Base-by-base conservation (phyloP, 768 basidiomycete species). In the Nidula microcarpa region DNA sequence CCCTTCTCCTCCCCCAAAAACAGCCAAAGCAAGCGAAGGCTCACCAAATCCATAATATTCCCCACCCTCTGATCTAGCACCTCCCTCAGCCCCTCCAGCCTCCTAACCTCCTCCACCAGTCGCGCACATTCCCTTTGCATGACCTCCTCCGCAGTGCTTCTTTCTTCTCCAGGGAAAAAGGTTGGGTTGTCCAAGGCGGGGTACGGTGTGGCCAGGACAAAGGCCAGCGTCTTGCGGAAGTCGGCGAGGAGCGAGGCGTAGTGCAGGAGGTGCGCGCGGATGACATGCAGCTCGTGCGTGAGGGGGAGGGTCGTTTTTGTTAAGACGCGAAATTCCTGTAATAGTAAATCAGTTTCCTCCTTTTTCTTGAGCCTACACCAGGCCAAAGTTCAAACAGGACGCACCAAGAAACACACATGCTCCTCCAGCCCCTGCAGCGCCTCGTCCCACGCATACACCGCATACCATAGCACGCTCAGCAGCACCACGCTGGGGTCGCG, bases 381-480 rank as follows among this genome's bases (percentile, higher is more conserved):
- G 23, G 23, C 23, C 1, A 30, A 30, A 30, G 44, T 35, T 17
- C 44, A 37, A 41, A 45, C 18, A 35, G 35, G 34, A 58, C 73
- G 41, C 53, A 75, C 78, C 53, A 85, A 65, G 52, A 55, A 69
- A 53, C 73, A 77, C 18, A 85, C 73, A 57, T 85, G 79, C 8
- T 59, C 56, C 52, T 82, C 83, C 35, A 85, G 58, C 11, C 67
- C 64, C 57, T 83, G 82, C 23, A 84, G 68, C 0, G 80, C 66
- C 61, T 85, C 80, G 47, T 85, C 84, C 73, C 84, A 85, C 0
- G 81, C 75, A 59, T 85, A 85, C 30, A 84, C 58, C 0, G 80
- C 75, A 52, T 82, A 82, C 84, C 83, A 85, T 18, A 85, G 62
- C 6, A 78, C 64, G 45, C 76, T 69, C 5, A 85, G 57, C 44